phyloP scores from a whole-genome alignment of 2,329 filamentous ascomycete species.

The Aaosphaeria pasadenensis region DNA sequence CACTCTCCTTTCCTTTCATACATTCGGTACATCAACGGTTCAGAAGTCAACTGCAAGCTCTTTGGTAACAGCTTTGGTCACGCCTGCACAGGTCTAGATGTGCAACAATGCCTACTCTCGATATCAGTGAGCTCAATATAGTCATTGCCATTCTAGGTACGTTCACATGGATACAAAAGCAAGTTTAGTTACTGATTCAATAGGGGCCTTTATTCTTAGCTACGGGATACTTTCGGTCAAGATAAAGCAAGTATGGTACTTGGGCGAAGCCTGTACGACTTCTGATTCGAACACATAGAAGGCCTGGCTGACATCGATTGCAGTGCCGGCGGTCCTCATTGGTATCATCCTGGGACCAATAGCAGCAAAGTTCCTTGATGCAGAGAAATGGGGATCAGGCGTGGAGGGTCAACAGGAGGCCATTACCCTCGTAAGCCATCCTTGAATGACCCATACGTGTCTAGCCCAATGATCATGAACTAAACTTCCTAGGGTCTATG shows the following conservation, averaged over 20 bases:
- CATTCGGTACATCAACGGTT: too few relatives aligned
- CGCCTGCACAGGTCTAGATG: too few relatives aligned
- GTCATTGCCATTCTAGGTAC: conserved; percentile 47
- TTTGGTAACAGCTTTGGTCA: too few relatives aligned
- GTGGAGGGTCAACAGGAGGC: conserved; percentile 32
- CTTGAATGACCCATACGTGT: background rate
- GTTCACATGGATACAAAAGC: conserved; percentile 4
- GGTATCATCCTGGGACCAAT: conserved; percentile 56
- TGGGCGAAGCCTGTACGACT: conserved; percentile 52
- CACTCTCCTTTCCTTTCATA: too few relatives aligned
- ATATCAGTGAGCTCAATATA: conserved; percentile 54
- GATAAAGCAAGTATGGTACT: conserved; percentile 53
- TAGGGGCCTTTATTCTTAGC: conserved; percentile 47
- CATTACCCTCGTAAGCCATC: conserved; percentile 40
- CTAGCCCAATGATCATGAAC: background rate
- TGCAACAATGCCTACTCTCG: conserved; percentile 45
- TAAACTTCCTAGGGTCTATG: conserved; percentile 41
- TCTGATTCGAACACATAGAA: background rate
- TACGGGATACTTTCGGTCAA: conserved; percentile 53
- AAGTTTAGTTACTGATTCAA: background rate
- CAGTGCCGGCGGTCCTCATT: conserved; percentile 46
- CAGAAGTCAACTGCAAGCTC: too few relatives aligned
- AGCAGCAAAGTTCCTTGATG: conserved; percentile 52
- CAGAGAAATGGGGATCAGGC: conserved; percentile 31
- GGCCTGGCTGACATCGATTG: background rate